A percentile compares a stretch with the other conserved stretches of the same genome.
These are phyloP conservation scores for Rachicladosporium sp. DNA, from an alignment of 2,329 filamentous ascomycete species.

Conservation along the genomic window DNA sequence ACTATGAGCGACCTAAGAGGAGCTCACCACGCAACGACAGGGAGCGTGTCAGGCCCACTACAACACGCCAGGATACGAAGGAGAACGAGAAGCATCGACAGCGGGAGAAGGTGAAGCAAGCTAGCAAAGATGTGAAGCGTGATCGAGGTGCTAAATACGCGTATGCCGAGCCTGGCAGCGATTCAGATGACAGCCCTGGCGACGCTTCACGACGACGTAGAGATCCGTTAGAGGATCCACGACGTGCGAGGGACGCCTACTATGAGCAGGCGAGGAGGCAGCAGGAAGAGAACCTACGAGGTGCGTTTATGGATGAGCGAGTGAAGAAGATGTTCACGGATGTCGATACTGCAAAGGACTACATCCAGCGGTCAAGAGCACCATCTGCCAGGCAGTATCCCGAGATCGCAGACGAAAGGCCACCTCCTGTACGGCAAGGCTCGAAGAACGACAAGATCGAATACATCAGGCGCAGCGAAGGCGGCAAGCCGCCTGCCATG, in stretches of 20 bases:
- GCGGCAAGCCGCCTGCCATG: conserved; percentile 11
- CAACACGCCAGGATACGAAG: conserved; percentile 10
- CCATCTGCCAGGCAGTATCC: conserved; percentile 8
- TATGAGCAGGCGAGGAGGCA: conserved; percentile 13
- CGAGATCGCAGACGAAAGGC: conserved; percentile 2
- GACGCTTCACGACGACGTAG: conserved; percentile 8
- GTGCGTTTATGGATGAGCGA: conserved; percentile 13
- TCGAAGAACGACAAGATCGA: conserved; percentile 18
- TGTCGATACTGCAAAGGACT: conserved; percentile 16
- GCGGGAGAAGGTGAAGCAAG: conserved; percentile 27
- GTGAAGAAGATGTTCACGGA: conserved; percentile 15
- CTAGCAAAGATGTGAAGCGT: conserved; percentile 28
- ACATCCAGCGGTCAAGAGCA: conserved; percentile 14
- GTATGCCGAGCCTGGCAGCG: conserved; percentile 18
- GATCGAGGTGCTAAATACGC: conserved; percentile 27
- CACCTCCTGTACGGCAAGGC: conserved; percentile 10
- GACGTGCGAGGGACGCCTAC: conserved; percentile 12
- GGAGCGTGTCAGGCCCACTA: conserved; percentile 7
- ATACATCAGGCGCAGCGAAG: conserved; percentile 15
- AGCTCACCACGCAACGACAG: conserved; percentile 9
- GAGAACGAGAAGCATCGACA: conserved; percentile 26
- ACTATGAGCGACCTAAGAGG: conserved; percentile 26
- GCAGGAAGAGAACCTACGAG: conserved; percentile 13
- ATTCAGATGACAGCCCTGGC: conserved; percentile 17
- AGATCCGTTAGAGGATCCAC: conserved; percentile 13